These are phyloP conservation scores for Poa annua DNA, from an alignment of 176 grass and related monocot species.

Conservation along the genomic window DNA sequence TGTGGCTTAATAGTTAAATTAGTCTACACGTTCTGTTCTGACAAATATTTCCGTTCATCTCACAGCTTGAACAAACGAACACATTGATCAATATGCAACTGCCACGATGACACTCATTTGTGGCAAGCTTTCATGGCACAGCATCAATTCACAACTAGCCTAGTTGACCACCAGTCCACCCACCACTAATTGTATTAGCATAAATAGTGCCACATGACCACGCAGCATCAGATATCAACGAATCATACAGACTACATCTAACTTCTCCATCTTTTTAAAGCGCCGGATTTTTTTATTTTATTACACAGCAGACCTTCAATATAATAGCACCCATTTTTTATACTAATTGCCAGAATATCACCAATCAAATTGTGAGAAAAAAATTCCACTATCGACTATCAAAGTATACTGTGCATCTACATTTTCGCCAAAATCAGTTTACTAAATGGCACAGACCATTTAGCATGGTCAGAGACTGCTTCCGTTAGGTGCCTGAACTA, in stretches of 20 bases:
- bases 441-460: neutral
- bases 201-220: slow-evolving; percentile 8
- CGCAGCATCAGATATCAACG: neutral
- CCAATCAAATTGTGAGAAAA: neutral
- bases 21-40: neutral
- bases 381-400: neutral
- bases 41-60: slow-evolving; percentile 1
- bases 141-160: slow-evolving; percentile 1
- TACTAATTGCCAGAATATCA: neutral
- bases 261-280: neutral
- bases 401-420: neutral
- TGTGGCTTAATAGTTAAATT: neutral
- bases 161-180: neutral
- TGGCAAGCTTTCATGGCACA: neutral
- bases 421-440: neutral
- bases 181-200: neutral
- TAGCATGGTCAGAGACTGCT: neutral
- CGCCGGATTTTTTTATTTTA: neutral
- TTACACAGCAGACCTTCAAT: neutral
- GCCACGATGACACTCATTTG: neutral
- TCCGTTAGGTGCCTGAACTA: neutral
- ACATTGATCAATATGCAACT: neutral
- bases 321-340: neutral
- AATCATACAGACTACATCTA: neutral
- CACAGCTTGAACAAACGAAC: slow-evolving; percentile 8